A percentile compares a stretch with the other conserved stretches of the same genome.
phyloP scores from a whole-genome alignment of 108 stramenopile genomes.

The Skeletonema menzelii region DNA sequence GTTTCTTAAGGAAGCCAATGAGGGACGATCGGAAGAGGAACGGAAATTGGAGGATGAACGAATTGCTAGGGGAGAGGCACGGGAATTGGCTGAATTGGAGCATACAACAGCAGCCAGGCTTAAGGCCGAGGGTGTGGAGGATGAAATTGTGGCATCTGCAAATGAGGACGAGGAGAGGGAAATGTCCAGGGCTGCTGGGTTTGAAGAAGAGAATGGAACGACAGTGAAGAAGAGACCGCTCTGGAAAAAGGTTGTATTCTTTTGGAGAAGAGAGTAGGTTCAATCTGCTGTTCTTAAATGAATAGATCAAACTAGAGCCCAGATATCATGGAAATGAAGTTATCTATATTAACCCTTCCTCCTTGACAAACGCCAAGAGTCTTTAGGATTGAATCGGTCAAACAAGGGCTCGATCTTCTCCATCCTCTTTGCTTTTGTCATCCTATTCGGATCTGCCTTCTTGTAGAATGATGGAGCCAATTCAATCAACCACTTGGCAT shows the following conservation, averaged over 20 bases:
- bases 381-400: slow-evolving; percentile 95
- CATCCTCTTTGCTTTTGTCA: slow-evolving; percentile 92
- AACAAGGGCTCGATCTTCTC: slow-evolving; percentile 99
- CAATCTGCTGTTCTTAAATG: not conserved
- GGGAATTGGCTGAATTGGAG: slow-evolving; percentile 42
- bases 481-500: slow-evolving; percentile 98
- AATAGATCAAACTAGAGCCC: not conserved
- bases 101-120: slow-evolving; percentile 19
- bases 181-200: slow-evolving; percentile 34
- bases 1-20: slow-evolving; percentile 44
- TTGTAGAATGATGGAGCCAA: slow-evolving; percentile 97
- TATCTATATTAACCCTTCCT: slow-evolving; percentile 72
- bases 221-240: slow-evolving; percentile 22
- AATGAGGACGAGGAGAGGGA: slow-evolving; percentile 36
- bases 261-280: slow-evolving; percentile 50
- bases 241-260: slow-evolving; percentile 48
- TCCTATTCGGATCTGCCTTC: slow-evolving; percentile 93
- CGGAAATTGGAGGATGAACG: slow-evolving; percentile 10
- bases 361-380: slow-evolving; percentile 91
- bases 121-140: slow-evolving; percentile 20
- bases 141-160: slow-evolving; percentile 21
- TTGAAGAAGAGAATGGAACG: slow-evolving; percentile 15
- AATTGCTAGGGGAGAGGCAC: slow-evolving; percentile 29
- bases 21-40: slow-evolving; percentile 24
- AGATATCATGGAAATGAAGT: not conserved